Evolutionary conservation across 2,329 filamentous ascomycete species (phyloP).

Genomic region (Didymella glomerata): DNA sequence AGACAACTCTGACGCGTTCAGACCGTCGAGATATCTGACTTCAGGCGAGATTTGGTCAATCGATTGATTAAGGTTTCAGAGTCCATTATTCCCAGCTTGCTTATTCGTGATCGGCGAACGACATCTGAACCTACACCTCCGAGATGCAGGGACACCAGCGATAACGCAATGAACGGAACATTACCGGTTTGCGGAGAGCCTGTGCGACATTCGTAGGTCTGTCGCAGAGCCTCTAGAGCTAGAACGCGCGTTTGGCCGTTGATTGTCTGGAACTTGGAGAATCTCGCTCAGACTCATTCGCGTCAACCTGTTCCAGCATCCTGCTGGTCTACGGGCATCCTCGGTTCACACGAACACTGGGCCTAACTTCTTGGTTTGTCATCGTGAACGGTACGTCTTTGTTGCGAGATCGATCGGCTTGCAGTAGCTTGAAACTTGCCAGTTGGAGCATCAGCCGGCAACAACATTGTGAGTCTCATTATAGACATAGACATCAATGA

Average conservation of each 20-base stretch:
- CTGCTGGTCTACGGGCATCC: neutral
- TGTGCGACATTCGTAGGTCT: neutral
- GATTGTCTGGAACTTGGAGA: neutral
- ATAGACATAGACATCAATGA: neutral
- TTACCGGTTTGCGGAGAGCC: neutral
- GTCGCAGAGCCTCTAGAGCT: neutral
- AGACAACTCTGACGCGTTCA: neutral
- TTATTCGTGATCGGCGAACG: neutral
- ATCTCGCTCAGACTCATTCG: neutral
- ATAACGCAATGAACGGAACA: neutral
- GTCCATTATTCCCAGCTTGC: neutral
- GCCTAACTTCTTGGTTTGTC: neutral
- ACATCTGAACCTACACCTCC: neutral
- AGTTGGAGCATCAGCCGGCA: neutral
- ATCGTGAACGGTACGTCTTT: neutral
- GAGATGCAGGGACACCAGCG: neutral
- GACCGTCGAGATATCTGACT: neutral
- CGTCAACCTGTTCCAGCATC: neutral
- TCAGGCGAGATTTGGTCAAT: neutral
- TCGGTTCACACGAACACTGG: neutral
- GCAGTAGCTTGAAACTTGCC: slow-evolving; percentile 34
- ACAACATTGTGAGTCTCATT: too few species aligned
- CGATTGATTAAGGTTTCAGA: neutral
- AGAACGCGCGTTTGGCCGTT: neutral
- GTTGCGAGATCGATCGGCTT: slow-evolving; percentile 24